Evolutionary conservation across 225 moss, liverwort and hornwort species (phyloP).

Genomic region (Ulota crispa): DNA sequence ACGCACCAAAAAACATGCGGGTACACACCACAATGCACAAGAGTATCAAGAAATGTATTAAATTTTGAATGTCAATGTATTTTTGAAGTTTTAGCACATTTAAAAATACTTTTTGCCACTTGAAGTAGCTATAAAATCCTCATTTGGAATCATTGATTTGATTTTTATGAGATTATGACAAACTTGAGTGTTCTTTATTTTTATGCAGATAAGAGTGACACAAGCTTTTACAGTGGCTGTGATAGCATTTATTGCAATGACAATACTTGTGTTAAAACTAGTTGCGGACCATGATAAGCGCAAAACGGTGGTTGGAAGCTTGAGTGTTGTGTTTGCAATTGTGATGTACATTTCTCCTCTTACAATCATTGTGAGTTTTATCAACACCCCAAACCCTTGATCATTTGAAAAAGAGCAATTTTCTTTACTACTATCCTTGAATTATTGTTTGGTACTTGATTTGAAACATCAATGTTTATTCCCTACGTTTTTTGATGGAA

Average conservation of each 20-base stretch:
- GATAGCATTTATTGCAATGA: conserved; percentile 23
- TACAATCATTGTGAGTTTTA: conserved; percentile 48
- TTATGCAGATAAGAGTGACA: conserved; percentile 36
- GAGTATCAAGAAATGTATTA: background rate
- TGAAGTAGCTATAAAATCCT: no score
- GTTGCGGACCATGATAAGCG: conserved; percentile 28
- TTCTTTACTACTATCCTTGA: background rate
- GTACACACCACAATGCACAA: conserved; percentile 1
- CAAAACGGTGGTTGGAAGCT: conserved; percentile 44
- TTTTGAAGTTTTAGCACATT: background rate
- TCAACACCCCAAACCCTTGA: no score
- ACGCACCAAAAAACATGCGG: conserved; percentile 28
- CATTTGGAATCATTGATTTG: no score
- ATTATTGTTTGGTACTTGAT: background rate
- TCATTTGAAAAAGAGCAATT: no score
- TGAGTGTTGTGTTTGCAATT: conserved; percentile 51
- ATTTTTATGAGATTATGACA: no score
- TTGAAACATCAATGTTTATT: no score
- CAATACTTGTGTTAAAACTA: conserved; percentile 26
- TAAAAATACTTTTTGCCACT: no score
- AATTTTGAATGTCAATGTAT: no score
- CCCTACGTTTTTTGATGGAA: no score
- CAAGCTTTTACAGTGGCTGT: conserved; percentile 27
- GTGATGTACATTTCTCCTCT: conserved; percentile 64
- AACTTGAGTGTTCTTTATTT: no score